phyloP scores from a whole-genome alignment of 2,329 filamentous ascomycete species.

The Trichoderma sp. region DNA sequence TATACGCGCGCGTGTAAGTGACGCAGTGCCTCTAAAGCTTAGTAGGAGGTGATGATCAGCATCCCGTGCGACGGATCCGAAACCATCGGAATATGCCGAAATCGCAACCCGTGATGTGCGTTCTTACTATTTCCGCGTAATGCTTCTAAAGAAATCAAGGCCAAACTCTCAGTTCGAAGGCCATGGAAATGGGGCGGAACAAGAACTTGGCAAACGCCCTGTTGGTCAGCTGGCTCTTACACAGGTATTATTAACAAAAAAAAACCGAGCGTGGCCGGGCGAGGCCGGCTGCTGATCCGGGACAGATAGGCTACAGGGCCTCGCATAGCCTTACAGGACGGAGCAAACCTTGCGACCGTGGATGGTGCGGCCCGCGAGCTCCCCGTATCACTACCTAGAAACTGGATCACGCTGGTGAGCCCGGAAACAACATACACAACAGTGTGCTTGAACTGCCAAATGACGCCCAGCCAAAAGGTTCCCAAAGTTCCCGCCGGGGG shows the following conservation, averaged over 20 bases:
- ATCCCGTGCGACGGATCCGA: not conserved
- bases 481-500: constrained; percentile 8
- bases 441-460: not conserved
- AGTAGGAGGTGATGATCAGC: not conserved
- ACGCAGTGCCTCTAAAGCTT: too few species aligned
- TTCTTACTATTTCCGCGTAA: not conserved
- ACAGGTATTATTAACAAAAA: not conserved
- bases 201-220: not conserved
- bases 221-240: not conserved
- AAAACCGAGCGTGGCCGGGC: not conserved
- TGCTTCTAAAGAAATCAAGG: not conserved
- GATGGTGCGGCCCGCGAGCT: not conserved
- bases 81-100: not conserved
- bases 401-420: not conserved
- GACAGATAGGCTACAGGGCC: not conserved
- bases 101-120: not conserved
- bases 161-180: not conserved
- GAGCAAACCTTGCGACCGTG: not conserved
- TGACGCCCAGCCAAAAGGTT: constrained; percentile 11
- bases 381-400: not conserved
- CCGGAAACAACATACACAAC: not conserved
- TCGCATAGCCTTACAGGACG: not conserved
- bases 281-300: not conserved
- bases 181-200: not conserved
- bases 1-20: not conserved